These are phyloP conservation scores for Acer negundo DNA, from an alignment of 345 rosid species.

Conservation along the genomic window DNA sequence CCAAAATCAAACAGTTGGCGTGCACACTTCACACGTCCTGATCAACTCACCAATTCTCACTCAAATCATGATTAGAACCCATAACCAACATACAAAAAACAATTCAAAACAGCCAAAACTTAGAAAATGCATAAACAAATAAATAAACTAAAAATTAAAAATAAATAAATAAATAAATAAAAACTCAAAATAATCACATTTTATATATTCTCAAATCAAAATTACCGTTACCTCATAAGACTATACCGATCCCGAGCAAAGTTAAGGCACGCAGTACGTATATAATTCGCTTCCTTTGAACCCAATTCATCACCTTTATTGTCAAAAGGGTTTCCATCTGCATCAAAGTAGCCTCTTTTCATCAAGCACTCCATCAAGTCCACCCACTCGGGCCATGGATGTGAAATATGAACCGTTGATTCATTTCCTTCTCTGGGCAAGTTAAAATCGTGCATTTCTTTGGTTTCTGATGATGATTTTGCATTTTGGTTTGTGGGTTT, in stretches of 20 bases:
- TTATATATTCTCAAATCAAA: background rate
- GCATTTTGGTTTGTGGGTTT: constrained; percentile 21
- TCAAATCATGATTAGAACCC: background rate
- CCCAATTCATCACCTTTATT: constrained; percentile 33
- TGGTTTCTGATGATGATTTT: constrained; percentile 7
- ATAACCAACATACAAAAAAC: background rate
- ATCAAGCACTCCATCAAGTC: constrained; percentile 59
- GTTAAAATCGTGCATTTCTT: background rate
- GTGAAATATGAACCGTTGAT: constrained; percentile 42
- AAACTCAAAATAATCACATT: background rate
- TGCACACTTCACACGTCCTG: constrained; percentile 8
- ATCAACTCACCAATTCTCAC: background rate
- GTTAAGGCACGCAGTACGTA: constrained; percentile 81
- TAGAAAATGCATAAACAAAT: background rate
- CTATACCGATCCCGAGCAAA: constrained; percentile 67
- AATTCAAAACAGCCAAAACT: constrained; percentile 6
- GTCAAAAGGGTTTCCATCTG: constrained; percentile 41
- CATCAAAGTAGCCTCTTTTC: constrained; percentile 62
- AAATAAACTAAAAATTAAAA: too few species aligned
- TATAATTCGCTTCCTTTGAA: constrained; percentile 51
- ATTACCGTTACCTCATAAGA: constrained; percentile 57
- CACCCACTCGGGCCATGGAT: constrained; percentile 88
- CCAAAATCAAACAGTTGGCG: constrained; percentile 33
- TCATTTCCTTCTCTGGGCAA: constrained; percentile 15
- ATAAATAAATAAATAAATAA: background rate